Percentiles rank a stretch among this genome's conserved stretches.
These are phyloP conservation scores for Thermothelomyces thermophilus DNA, from an alignment of 2,329 filamentous ascomycete genomes.

Conservation along the genomic window DNA sequence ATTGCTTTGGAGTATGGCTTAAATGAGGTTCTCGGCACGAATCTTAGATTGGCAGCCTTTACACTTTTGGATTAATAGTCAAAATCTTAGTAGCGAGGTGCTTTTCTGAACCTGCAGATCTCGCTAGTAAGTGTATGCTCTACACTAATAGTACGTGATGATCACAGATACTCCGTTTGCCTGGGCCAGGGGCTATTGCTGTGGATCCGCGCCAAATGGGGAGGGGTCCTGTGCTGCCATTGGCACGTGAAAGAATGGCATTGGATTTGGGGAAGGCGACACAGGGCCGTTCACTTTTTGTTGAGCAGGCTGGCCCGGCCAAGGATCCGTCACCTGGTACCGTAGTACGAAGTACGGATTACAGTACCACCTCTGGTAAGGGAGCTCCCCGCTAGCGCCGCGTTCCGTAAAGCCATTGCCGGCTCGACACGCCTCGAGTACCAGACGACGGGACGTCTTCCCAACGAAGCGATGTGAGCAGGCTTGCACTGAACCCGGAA, in stretches of 20 bases:
- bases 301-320: conserved; percentile 18
- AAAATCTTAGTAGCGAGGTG: no score
- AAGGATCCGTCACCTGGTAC: conserved; percentile 11
- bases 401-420: conserved; percentile 13
- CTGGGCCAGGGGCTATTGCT: background rate
- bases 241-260: conserved; percentile 24
- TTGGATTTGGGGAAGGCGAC: conserved; percentile 1
- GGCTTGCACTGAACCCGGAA: conserved; percentile 7
- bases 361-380: no score
- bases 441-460: background rate
- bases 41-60: no score
- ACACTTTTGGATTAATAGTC: no score
- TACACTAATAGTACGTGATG: no score
- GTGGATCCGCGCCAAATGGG: conserved; percentile 6
- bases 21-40: no score
- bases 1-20: no score
- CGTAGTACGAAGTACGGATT: no score
- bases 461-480: conserved; percentile 14
- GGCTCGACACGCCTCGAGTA: background rate
- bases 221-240: background rate
- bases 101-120: no score
- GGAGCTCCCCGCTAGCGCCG: conserved; percentile 16
- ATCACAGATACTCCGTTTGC: no score
- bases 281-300: conserved; percentile 21
- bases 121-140: no score